Base-by-base conservation (phyloP, 371 early-diverging fungal species). In the Mortierella sp. region DNA sequence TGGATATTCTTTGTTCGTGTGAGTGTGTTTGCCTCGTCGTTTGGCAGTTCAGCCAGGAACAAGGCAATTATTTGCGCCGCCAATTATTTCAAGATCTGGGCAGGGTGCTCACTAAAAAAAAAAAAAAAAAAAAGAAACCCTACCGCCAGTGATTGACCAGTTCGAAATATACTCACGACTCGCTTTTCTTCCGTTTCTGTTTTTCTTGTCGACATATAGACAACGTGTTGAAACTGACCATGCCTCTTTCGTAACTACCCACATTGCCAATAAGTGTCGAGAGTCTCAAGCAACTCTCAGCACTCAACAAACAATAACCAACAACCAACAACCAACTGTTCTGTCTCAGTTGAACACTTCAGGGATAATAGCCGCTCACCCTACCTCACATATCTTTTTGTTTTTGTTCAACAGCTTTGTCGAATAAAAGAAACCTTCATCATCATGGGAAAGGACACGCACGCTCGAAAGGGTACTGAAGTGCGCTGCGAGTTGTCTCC, bases 151-250 rank as follows among this genome's bases (percentile, higher is more conserved):
- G 21, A 24, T 67, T 40, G 40, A 24, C 67, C 21, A 44, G 11
- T 26, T 55, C 24, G 11, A 57, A 43, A 59, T 8, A 46, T 19
- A 28, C 54, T 28, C 43, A 40, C 31, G 19, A 24, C 11, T 28
- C 19, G 40, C 24, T 11, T 53, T 53, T 37, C 26, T 40, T 14
- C 72, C 34, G 26, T 50, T 48, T 31, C 72, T 50, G 28, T 50
- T 26, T 3, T 37, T 54, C 40, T 8, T 57, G n/a, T 59, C 6
- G 11, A n/a, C 10, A 26, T 76, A 76, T 76, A 76, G 76, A 76
- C 44, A 76, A 76, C 55, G 70, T 70, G 19, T 55, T 76, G 70
- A 76, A 76, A 24, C 70, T 76, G 71, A 76, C 76, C 31, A 76
- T 76, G 76, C 76, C 76, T 28, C 40, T 76, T 46, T 55, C 76